Base-by-base conservation (phyloP, 2,329 filamentous ascomycete genomes). In the Malbranchea cinnamomea region DNA sequence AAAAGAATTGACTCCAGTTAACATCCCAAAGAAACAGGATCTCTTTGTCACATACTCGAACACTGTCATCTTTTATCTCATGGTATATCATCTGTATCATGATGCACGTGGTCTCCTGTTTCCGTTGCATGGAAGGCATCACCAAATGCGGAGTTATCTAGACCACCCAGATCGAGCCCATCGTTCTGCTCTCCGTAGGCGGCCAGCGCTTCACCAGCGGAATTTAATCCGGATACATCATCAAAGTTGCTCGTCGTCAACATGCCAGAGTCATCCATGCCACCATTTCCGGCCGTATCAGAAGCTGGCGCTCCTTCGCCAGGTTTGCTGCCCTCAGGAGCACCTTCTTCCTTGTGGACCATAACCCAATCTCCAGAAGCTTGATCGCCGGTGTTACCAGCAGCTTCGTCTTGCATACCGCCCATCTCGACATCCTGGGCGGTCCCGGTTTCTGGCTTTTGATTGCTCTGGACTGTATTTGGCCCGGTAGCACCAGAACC, bases 301-400 rank as follows among this genome's bases (percentile, higher is more conserved):
- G 48, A 35, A 5, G 37, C 43, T 25, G 43, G 45, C 4, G 49
- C 24, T 10, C 35, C 45, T 26, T 42, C 45, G 5, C 39, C 44
- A 4, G 41, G 40, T 7, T 41, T 45, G 11, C 29, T 36, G 10
- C 26, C 16, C 15, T 33, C 31, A 21, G 11, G 5, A n/a, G n/a
- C 22, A 18, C 17, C 30, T n/a, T 31, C 66, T 26, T 69, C 71
- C 39, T 78, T 75, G 32, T 74, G 70, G 17, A 84, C 71, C 34
- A 84, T 74, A 3, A 83, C 74, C 78, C 78, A 84, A 39, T 84
- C 79, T 17, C 68, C 74, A n/a, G n/a, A n/a, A n/a, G n/a, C n/a
- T n/a, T n/a, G n/a, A n/a, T n/a, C n/a, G 8, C 29, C 29, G 9
- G 14, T 22, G 11, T 60, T 65, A 6, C 65, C 63, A 9, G 68